These are phyloP conservation scores for Chiua sp. DNA, from an alignment of 1,284 basidiomycete genomes.

Conservation along the genomic window DNA sequence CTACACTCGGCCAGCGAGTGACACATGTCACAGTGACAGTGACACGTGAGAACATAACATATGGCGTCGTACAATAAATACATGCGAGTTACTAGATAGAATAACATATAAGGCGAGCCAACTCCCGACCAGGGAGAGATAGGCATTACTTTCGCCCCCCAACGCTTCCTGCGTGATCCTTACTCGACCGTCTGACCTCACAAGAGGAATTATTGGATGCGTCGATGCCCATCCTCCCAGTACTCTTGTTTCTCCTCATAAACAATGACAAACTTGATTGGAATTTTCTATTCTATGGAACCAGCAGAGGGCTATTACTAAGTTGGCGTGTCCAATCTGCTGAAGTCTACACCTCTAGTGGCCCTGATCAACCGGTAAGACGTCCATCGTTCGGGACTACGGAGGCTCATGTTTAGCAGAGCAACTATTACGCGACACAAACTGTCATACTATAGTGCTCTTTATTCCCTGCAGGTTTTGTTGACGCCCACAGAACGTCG, in stretches of 20 bases:
- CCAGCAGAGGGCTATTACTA: constrained; percentile 58
- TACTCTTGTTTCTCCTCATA: constrained; percentile 62
- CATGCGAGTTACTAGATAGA: too few species aligned
- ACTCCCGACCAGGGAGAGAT: too few species aligned
- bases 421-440: constrained; percentile 87
- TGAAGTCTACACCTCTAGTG: constrained; percentile 77
- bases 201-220: constrained; percentile 48
- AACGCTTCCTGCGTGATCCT: too few species aligned
- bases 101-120: too few species aligned
- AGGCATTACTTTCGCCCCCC: too few species aligned
- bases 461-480: constrained; percentile 70
- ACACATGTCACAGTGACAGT: too few species aligned
- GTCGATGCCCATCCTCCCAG: constrained; percentile 53
- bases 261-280: constrained; percentile 54
- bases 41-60: too few species aligned
- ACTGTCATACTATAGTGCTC: constrained; percentile 67
- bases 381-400: neutral
- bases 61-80: too few species aligned
- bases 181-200: too few species aligned
- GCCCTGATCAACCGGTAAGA: constrained; percentile 81
- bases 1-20: too few species aligned
- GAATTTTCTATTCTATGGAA: too few species aligned
- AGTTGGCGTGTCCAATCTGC: constrained; percentile 67
- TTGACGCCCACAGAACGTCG: constrained; percentile 84
- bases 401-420: constrained; percentile 43